Percentiles rank a stretch among this genome's conserved stretches.
Conservation (phyloP, 108 stramenopile species). For the Aureococcus anophagefferens region DNA sequence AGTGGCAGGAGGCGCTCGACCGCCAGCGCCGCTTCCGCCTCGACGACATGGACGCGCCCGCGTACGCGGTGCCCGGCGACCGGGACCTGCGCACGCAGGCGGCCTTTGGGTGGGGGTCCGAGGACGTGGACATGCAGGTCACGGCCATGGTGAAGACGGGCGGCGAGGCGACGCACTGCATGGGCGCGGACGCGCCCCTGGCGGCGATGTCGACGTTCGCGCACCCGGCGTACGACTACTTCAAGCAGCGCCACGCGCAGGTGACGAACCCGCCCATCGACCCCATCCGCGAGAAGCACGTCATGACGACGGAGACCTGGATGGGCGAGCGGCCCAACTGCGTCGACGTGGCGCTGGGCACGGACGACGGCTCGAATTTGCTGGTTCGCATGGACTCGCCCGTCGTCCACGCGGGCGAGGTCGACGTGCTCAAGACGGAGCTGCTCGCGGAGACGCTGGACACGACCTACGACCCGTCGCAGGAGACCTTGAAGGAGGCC, state of each 20-base stretch:
- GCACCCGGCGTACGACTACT: slow-evolving; percentile 85
- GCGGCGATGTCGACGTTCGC: slow-evolving; percentile 75
- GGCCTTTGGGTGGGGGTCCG: slow-evolving; percentile 79
- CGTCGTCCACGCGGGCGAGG: slow-evolving; percentile 57
- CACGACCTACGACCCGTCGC: slow-evolving; percentile 65
- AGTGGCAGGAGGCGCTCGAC: neutral
- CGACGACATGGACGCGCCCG: neutral
- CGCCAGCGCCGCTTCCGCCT: too few species aligned
- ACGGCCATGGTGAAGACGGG: slow-evolving; percentile 71
- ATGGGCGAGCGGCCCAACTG: slow-evolving; percentile 61
- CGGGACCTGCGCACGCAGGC: slow-evolving; percentile 35
- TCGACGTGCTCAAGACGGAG: slow-evolving; percentile 65
- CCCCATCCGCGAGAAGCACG: slow-evolving; percentile 86
- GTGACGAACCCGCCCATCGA: slow-evolving; percentile 98
- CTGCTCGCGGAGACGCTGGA: slow-evolving; percentile 65
- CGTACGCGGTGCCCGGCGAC: neutral
- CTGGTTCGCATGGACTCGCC: slow-evolving; percentile 70
- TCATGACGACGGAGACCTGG: slow-evolving; percentile 90
- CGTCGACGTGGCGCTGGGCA: slow-evolving; percentile 13
- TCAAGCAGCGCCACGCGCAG: slow-evolving; percentile 91
- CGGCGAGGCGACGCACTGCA: slow-evolving; percentile 91
- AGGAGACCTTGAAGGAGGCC: slow-evolving; percentile 65
- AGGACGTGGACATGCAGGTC: slow-evolving; percentile 94
- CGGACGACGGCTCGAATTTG: neutral
- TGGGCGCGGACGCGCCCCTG: slow-evolving; percentile 95